Percentiles rank a stretch among this genome's conserved stretches.
phyloP scores from a whole-genome alignment of 208 protist genomes.

The Trypanosoma grayi region DNA sequence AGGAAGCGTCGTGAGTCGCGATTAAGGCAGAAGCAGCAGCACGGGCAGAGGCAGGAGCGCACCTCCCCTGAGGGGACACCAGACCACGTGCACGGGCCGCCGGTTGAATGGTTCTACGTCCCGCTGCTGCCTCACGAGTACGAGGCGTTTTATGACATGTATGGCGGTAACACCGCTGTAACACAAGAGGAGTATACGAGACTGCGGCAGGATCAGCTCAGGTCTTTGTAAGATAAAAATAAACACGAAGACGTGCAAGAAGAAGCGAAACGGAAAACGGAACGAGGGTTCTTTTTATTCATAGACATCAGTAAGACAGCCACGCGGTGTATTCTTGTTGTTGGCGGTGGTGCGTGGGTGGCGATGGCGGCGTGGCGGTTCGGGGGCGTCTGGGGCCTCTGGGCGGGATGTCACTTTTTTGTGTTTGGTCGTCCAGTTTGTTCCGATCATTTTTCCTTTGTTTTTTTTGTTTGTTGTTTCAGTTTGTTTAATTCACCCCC shows the following conservation, averaged over 20 bases:
- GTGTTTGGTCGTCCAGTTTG: background rate
- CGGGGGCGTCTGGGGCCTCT: too few species aligned
- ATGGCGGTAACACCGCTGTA: slow-evolving; percentile 65
- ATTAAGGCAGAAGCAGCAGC: background rate
- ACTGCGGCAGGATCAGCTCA: slow-evolving; percentile 33
- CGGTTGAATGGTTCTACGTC: slow-evolving; percentile 79
- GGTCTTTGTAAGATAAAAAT: too few species aligned
- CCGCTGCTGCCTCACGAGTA: slow-evolving; percentile 56
- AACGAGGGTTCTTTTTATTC: too few species aligned
- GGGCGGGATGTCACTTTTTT: too few species aligned
- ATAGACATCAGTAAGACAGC: too few species aligned
- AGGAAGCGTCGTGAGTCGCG: background rate
- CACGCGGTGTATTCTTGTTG: too few species aligned
- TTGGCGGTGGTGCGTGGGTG: too few species aligned
- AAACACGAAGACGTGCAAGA: too few species aligned
- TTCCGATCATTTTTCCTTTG: background rate
- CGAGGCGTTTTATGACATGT: slow-evolving; percentile 52
- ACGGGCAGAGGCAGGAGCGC: background rate
- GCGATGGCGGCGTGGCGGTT: too few species aligned
- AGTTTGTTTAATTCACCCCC: too few species aligned
- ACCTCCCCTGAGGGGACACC: background rate
- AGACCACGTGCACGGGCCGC: slow-evolving; percentile 51
- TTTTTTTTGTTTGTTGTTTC: slow-evolving; percentile 2
- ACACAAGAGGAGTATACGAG: slow-evolving; percentile 35
- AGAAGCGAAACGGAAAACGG: too few species aligned